Conservation (phyloP, 2,329 filamentous ascomycete genomes). For the Cladorrhinum sp. region DNA sequence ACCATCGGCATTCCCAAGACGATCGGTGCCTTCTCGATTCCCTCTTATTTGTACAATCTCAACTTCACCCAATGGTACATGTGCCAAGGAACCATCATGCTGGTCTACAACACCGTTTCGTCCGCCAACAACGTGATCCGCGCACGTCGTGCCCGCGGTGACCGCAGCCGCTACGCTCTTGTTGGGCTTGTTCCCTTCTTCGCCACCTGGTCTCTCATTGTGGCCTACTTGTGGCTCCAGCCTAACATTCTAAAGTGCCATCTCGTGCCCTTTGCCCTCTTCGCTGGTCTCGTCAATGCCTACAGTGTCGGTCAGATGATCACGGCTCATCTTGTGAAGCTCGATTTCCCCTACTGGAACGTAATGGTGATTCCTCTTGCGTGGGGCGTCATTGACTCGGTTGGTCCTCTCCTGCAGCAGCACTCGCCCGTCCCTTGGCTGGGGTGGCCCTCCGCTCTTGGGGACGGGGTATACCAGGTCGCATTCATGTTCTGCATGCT, state of each 20-base stretch:
- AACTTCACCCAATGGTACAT: slow-evolving; percentile 93
- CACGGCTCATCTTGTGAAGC: slow-evolving; percentile 84
- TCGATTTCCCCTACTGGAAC: slow-evolving; percentile 87
- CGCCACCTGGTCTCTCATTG: slow-evolving; percentile 71
- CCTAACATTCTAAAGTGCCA: slow-evolving; percentile 79
- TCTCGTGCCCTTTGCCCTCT: slow-evolving; percentile 84
- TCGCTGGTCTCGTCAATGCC: slow-evolving; percentile 85
- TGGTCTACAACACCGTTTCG: slow-evolving; percentile 80
- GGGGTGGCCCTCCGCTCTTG: slow-evolving; percentile 75
- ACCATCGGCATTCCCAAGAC: slow-evolving; percentile 66
- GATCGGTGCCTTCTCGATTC: slow-evolving; percentile 51
- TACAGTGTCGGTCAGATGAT: slow-evolving; percentile 97
- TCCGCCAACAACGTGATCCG: slow-evolving; percentile 81
- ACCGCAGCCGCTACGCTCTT: slow-evolving; percentile 70
- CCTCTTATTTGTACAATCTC: slow-evolving; percentile 69
- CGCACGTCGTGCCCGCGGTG: slow-evolving; percentile 70
- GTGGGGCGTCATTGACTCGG: slow-evolving; percentile 74
- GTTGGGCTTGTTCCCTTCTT: slow-evolving; percentile 82
- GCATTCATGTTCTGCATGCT: slow-evolving; percentile 79
- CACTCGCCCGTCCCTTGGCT: slow-evolving; percentile 56
- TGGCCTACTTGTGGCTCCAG: slow-evolving; percentile 78
- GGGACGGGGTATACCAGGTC: slow-evolving; percentile 79
- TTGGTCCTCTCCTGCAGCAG: slow-evolving; percentile 65
- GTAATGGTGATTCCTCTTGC: slow-evolving; percentile 75
- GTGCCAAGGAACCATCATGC: slow-evolving; percentile 75